Base-by-base conservation (phyloP, 225 moss, liverwort and hornwort genomes). In the Antitrichia curtipendula region DNA sequence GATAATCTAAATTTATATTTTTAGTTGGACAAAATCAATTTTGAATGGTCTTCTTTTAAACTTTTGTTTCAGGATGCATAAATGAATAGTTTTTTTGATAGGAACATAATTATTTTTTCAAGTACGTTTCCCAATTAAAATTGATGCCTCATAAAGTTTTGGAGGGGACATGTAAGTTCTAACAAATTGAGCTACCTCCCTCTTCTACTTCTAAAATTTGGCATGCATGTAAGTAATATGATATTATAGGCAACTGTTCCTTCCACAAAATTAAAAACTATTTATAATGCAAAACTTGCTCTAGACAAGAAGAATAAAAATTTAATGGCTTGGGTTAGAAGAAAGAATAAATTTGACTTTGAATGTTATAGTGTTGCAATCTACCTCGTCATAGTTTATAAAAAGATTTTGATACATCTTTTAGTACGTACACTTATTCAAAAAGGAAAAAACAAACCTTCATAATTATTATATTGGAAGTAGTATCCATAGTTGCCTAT, bases 241-340 rank as follows among this genome's bases (percentile, higher is more conserved):
- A n/a, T n/a, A n/a, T n/a, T n/a, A n/a, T n/a, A n/a, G n/a, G 13
- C 13, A 40, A 40, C 1, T 14, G 0, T 38, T n/a, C n/a, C n/a
- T n/a, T n/a, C n/a, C 2, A 68, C 12, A 68, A 38, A 38, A 7
- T 3, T 7, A 66, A 7, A 3, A 10, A 21, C 10, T 11, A 11
- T 66, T 38, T 68, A 12, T 68, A 68, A 7, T 38, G 2, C 2
- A 68, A 38, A 65, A 38, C 2, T 68, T 2, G 7, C 1, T 12
- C 0, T 68, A 7, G 13, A 22, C 2, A 38, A 38, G 2, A 38
- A 68, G 13, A 38, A 0, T 38, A 1, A 68, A 68, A 22, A 6
- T 2, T 68, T 22, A 7, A 13, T 22, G 1, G 7, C 0, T 9
- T 7, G 22, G 1, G 5, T 12, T 0, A 7, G 23, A 38, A 38